Percentiles rank a stretch among this genome's conserved stretches.
phyloP scores from a whole-genome alignment of 202 grass and related monocot genomes.

The Digitaria exilis region DNA sequence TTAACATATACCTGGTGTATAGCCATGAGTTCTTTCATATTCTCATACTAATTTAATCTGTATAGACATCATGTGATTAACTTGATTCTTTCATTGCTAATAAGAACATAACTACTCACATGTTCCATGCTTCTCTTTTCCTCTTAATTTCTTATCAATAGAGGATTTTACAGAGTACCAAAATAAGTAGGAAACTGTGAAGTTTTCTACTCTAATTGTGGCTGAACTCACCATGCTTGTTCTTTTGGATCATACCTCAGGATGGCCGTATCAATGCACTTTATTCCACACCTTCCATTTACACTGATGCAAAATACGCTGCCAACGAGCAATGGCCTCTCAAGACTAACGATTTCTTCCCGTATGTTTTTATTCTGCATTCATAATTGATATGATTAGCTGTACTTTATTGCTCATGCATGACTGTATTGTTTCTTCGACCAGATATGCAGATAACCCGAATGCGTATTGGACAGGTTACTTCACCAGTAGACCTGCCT shows the following conservation, averaged over 20 bases:
- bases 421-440: slow-evolving; percentile 47
- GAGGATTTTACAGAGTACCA: neutral
- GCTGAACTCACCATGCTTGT: slow-evolving; percentile 31
- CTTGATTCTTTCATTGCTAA: slow-evolving; percentile 17
- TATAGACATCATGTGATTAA: neutral
- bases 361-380: slow-evolving; percentile 57
- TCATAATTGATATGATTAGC: slow-evolving; percentile 9
- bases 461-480: slow-evolving; percentile 99
- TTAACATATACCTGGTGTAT: slow-evolving; percentile 25
- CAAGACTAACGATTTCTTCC: slow-evolving; percentile 97
- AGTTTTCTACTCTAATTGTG: slow-evolving; percentile 8
- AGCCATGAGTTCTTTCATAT: slow-evolving; percentile 10
- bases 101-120: neutral
- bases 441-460: slow-evolving; percentile 91
- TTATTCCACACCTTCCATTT: slow-evolving; percentile 99
- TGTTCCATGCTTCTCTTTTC: neutral
- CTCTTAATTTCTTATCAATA: neutral
- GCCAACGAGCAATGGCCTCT: slow-evolving; percentile 83
- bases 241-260: slow-evolving; percentile 47
- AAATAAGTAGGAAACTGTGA: slow-evolving; percentile 4
- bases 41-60: neutral
- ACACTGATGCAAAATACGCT: slow-evolving; percentile 95
- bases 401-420: slow-evolving; percentile 9
- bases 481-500: slow-evolving; percentile 93
- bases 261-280: slow-evolving; percentile 95